Evolutionary conservation across 2,329 filamentous ascomycete species (phyloP).

Genomic region (Chalara sp.): DNA sequence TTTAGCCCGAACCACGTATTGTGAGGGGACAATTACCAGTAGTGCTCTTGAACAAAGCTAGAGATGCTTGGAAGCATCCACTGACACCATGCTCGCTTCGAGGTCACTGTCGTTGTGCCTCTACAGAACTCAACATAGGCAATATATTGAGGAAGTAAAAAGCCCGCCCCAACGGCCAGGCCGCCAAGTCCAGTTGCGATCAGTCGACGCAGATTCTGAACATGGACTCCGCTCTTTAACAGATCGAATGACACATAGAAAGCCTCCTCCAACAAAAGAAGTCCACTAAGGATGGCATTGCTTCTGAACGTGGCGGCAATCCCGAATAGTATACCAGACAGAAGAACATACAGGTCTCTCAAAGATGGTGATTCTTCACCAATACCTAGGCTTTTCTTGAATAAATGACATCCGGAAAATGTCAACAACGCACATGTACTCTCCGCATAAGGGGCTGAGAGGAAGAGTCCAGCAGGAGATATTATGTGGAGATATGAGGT

Average conservation of each 20-base stretch:
- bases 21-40: slow-evolving; percentile 59
- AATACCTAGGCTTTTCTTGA: slow-evolving; percentile 43
- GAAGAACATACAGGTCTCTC: slow-evolving; percentile 44
- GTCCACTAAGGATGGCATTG: slow-evolving; percentile 79
- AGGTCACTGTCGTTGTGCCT: slow-evolving; percentile 19
- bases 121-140: slow-evolving; percentile 69
- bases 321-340: slow-evolving; percentile 64
- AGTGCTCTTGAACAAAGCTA: slow-evolving; percentile 78
- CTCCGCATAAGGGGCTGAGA: slow-evolving; percentile 82
- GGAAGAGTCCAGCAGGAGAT: slow-evolving; percentile 82
- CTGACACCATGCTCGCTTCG: slow-evolving; percentile 65
- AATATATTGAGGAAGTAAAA: slow-evolving; percentile 64
- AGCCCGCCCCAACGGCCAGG: slow-evolving; percentile 57
- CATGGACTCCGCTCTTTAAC: slow-evolving; percentile 34
- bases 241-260: slow-evolving; percentile 19
- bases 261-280: slow-evolving; percentile 54
- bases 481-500: slow-evolving; percentile 73
- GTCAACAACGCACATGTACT: slow-evolving; percentile 71
- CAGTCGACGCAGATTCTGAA: slow-evolving; percentile 44
- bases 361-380: slow-evolving; percentile 24
- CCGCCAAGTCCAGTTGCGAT: slow-evolving; percentile 59
- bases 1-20: neutral
- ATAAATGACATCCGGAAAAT: slow-evolving; percentile 66
- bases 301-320: slow-evolving; percentile 68
- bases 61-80: slow-evolving; percentile 78